These are phyloP conservation scores for Pezicula neosporulosa DNA, from an alignment of 2,329 filamentous ascomycete genomes.

Conservation along the genomic window DNA sequence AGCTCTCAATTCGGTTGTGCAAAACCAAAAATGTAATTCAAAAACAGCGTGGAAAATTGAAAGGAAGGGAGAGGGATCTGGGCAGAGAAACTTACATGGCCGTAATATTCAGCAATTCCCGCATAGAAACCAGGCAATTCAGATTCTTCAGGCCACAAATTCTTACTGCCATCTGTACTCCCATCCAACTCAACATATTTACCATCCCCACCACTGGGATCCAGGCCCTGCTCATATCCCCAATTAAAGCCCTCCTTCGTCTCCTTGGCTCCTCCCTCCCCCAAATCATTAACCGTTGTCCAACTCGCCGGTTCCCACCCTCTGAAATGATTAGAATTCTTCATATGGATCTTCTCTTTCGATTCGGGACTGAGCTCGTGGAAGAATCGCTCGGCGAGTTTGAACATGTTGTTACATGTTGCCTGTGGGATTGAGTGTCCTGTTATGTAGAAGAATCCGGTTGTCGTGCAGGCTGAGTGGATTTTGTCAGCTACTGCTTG, in stretches of 20 bases:
- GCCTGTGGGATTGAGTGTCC: slow-evolving; percentile 40
- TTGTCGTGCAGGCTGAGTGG: slow-evolving; percentile 22
- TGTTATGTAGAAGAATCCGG: slow-evolving; percentile 33
- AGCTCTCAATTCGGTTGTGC: neutral
- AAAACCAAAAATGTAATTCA: too few relatives aligned
- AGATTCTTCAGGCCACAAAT: slow-evolving; percentile 24
- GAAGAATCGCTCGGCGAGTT: slow-evolving; percentile 43
- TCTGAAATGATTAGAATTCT: slow-evolving; percentile 34
- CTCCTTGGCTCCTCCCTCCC: slow-evolving; percentile 35
- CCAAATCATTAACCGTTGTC: slow-evolving; percentile 39
- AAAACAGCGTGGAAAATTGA: too few relatives aligned
- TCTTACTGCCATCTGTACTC: slow-evolving; percentile 15
- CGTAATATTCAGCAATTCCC: slow-evolving; percentile 26
- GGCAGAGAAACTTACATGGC: slow-evolving; percentile 10
- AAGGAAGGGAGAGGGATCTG: neutral
- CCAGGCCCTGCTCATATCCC: slow-evolving; percentile 27
- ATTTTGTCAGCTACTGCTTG: slow-evolving; percentile 23
- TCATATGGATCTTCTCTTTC: slow-evolving; percentile 38
- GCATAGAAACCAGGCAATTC: slow-evolving; percentile 25
- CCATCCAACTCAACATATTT: slow-evolving; percentile 29
- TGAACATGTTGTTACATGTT: slow-evolving; percentile 38
- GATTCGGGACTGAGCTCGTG: slow-evolving; percentile 38
- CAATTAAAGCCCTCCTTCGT: slow-evolving; percentile 39
- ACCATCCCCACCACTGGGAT: slow-evolving; percentile 26
- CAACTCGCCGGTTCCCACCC: slow-evolving; percentile 46